Percentiles rank a stretch among this genome's conserved stretches.
Conservation (phyloP, 2,329 filamentous ascomycete genomes). For the Aaosphaeria arxii region DNA sequence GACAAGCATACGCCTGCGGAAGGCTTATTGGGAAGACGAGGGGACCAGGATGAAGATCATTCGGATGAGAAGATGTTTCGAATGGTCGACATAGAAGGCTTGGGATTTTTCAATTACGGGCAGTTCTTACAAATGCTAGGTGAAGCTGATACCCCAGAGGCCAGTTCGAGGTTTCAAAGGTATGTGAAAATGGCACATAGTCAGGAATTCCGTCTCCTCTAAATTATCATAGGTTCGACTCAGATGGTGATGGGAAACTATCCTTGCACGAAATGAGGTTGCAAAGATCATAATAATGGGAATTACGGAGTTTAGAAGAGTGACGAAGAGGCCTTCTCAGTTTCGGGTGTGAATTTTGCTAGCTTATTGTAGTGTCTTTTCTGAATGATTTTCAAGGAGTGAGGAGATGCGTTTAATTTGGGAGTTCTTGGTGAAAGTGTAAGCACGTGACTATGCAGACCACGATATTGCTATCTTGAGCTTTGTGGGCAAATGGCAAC, state of each 20-base stretch:
- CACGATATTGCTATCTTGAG: too few species aligned
- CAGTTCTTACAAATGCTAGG: conserved; percentile 1
- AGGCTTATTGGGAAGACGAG: not conserved
- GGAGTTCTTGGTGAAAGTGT: too few species aligned
- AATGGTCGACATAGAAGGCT: not conserved
- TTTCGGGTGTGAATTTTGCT: not conserved
- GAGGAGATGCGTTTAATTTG: too few species aligned
- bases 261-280: not conserved
- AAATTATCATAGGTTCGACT: not conserved
- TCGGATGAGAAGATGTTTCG: conserved; percentile 1
- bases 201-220: not conserved
- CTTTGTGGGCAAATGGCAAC: too few species aligned
- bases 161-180: conserved; percentile 1
- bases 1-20: not conserved
- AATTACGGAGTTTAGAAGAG: not conserved
- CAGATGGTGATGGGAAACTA: not conserved
- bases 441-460: too few species aligned
- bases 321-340: not conserved
- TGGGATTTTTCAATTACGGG: not conserved
- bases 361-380: not conserved
- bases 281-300: not conserved
- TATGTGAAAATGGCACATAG: not conserved
- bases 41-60: not conserved
- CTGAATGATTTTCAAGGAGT: not conserved
- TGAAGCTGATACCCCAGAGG: not conserved